phyloP scores from a whole-genome alignment of 2,329 filamentous ascomycete genomes.

The Fusarium chlamydosporum region DNA sequence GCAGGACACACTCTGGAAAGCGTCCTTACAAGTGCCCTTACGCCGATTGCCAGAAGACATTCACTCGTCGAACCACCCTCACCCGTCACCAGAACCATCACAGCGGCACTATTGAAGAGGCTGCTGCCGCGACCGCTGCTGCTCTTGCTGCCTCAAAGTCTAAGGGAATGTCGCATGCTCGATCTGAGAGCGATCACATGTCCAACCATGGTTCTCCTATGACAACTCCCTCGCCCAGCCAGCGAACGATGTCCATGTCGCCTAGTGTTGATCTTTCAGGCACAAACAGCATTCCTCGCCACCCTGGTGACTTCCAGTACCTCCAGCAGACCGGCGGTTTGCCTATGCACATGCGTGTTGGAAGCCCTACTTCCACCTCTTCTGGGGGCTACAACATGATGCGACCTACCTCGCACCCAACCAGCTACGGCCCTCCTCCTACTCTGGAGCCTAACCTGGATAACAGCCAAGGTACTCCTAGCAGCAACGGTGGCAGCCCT shows the following conservation, averaged over 20 bases:
- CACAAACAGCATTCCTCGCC: slow-evolving; percentile 76
- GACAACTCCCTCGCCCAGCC: slow-evolving; percentile 86
- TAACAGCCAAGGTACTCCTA: slow-evolving; percentile 75
- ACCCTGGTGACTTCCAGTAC: slow-evolving; percentile 76
- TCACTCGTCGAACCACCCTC: slow-evolving; percentile 93
- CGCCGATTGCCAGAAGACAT: slow-evolving; percentile 98
- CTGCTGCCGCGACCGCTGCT: slow-evolving; percentile 88
- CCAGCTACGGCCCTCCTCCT: slow-evolving; percentile 83
- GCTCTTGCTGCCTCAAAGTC: slow-evolving; percentile 74
- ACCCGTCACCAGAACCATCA: slow-evolving; percentile 97
- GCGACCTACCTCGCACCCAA: slow-evolving; percentile 88
- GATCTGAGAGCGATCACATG: slow-evolving; percentile 78
- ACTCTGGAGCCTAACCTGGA: slow-evolving; percentile 89
- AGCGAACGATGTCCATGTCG: slow-evolving; percentile 83
- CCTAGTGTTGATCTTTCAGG: slow-evolving; percentile 81
- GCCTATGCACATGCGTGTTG: slow-evolving; percentile 84
- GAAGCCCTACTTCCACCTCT: slow-evolving; percentile 77
- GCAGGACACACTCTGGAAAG: slow-evolving; percentile 95
- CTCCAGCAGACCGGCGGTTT: slow-evolving; percentile 80
- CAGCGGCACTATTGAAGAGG: slow-evolving; percentile 94
- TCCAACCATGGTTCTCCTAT: slow-evolving; percentile 81
- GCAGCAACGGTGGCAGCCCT: slow-evolving; percentile 85
- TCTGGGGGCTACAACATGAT: slow-evolving; percentile 69
- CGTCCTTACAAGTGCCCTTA: slow-evolving; percentile 98
- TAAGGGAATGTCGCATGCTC: slow-evolving; percentile 62